Evolutionary conservation across 495 filamentous ascomycete species (phyloP), one percentile per base, ranked within the genome.

Genomic region (Glonium stellatum): DNA sequence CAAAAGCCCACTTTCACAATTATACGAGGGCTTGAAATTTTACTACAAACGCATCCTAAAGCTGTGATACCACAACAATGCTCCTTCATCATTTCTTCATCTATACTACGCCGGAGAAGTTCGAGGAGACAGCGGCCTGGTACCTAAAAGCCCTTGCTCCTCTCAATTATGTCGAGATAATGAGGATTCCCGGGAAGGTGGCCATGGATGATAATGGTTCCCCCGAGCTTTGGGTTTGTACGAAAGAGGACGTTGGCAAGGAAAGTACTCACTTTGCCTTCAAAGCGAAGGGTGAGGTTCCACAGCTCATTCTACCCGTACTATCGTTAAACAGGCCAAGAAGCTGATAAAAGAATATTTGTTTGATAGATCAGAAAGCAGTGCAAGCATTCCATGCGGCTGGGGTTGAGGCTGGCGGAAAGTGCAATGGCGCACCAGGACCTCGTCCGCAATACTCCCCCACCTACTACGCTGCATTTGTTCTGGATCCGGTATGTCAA

Each of bases 381-480:
- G 53, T 55, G 21, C 11, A 21, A 4, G 31, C 3, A 37, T 55
- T 55, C 25, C 53, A 55, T 31, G 53, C 9, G 6, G 53, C 53
- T 8, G 25, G 15, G 4, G 19, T 55, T 23, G 53, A 5, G 6
- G 25, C 53, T 37, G 44, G 57, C 15, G 48, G 12, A 1, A 54
- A 54, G 23, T 74, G 76, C 55, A 70, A 59, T n/a, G 63, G 66
- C 13, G 46, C 59, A n/a, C 74, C 79, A 0, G 79, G 78, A 1
- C 25, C 73, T 19, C 68, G 80, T 53, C 42, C 68, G 10, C 51
- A 76, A 19, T 79, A 73, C 66, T 57, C 63, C 12, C 67, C 71
- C 21, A 69, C 68, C 15, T 81, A 79, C 59, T 80, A 77, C 60
- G 78, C 67, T 1, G 76, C 78, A 2, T 82, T 76, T 68, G 71